A percentile compares a stretch with the other conserved stretches of the same genome.
phyloP scores from a whole-genome alignment of 2,329 filamentous ascomycete genomes.

The Neurospora sp. region DNA sequence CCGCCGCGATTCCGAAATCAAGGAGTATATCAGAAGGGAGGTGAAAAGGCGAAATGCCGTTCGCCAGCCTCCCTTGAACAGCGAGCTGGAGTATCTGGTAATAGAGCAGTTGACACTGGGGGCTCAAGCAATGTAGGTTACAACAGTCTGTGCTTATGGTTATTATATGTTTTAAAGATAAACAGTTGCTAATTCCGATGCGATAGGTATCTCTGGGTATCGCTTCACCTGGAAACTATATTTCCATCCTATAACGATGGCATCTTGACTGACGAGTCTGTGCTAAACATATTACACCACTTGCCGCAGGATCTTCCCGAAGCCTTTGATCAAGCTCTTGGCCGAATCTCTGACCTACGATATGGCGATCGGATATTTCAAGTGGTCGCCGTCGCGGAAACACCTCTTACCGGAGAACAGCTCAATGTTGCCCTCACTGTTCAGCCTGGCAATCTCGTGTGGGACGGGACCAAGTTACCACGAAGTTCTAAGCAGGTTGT shows the following conservation, averaged over 20 bases:
- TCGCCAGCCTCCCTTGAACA: neutral
- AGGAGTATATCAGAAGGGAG: neutral
- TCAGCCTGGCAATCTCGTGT: neutral
- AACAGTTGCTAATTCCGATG: accelerated
- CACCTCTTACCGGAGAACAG: neutral
- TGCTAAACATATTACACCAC: neutral
- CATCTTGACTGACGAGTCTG: neutral
- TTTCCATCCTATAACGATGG: neutral
- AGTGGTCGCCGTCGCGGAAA: neutral
- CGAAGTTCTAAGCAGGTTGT: neutral
- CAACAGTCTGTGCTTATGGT: too few species aligned
- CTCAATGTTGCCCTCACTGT: neutral
- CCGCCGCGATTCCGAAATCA: accelerated
- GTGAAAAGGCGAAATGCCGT: neutral
- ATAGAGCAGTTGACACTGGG: neutral
- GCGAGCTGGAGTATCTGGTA: neutral
- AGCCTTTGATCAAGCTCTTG: too few species aligned
- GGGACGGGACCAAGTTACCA: neutral
- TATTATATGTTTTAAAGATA: too few species aligned
- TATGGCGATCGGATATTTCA: neutral
- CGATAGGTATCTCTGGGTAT: neutral
- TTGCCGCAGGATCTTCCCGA: neutral
- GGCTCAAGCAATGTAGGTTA: neutral
- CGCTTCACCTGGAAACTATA: neutral
- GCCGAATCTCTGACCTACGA: neutral